phyloP scores from a whole-genome alignment of 179 eudicot species.

The Spergularia azorica region DNA sequence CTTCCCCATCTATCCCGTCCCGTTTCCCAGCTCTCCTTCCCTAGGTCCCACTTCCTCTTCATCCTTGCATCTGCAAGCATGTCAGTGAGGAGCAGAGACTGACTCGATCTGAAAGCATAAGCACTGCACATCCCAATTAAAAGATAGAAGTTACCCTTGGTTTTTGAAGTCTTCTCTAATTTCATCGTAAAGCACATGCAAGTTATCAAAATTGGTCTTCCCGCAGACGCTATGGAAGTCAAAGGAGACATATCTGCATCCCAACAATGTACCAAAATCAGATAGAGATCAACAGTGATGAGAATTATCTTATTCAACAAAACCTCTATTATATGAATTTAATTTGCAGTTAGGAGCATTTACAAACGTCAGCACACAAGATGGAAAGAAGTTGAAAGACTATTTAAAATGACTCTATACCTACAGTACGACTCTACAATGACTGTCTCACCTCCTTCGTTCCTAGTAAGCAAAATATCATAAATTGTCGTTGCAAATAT shows the following conservation, averaged over 20 bases:
- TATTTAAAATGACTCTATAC: background rate
- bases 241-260: constrained; percentile 74
- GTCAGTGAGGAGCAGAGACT: background rate
- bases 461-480: background rate
- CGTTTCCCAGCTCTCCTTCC: background rate
- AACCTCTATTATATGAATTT: background rate
- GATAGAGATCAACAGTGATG: background rate
- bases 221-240: constrained; percentile 88
- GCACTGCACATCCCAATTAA: background rate
- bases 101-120: constrained; percentile 6
- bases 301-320: constrained; percentile 6
- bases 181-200: constrained; percentile 67
- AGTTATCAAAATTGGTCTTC: constrained; percentile 63
- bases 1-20: background rate
- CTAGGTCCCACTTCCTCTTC: background rate
- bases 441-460: background rate
- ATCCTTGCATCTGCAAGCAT: background rate
- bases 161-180: constrained; percentile 72
- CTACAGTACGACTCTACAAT: background rate
- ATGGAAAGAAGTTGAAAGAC: background rate
- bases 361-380: background rate
- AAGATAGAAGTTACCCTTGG: constrained; percentile 62
- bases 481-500: no score
- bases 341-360: background rate
- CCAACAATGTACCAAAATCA: constrained; percentile 28